phyloP scores from a whole-genome alignment of 2,329 filamentous ascomycete genomes.

The Cryphonectria radicalis region DNA sequence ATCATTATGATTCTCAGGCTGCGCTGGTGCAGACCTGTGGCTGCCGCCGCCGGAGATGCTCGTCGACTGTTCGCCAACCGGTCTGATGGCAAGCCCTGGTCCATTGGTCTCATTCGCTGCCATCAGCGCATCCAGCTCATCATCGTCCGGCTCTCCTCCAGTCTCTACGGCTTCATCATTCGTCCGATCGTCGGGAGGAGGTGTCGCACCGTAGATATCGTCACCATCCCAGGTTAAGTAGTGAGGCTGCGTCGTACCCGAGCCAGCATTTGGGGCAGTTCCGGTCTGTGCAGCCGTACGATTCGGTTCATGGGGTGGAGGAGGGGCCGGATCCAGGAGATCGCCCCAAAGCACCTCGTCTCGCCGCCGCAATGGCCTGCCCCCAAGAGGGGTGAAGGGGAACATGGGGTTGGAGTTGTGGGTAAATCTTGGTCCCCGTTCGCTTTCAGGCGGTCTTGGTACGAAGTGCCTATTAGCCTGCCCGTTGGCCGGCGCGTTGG shows the following conservation, averaged over 20 bases:
- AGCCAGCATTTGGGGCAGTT: background rate
- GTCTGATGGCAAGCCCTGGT: constrained; percentile 23
- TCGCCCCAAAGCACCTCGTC: background rate
- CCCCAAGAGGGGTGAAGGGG: too few relatives aligned
- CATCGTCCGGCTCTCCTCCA: constrained; percentile 45
- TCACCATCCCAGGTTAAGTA: constrained; percentile 43
- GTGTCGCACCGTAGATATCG: constrained; percentile 61
- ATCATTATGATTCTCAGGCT: constrained; percentile 38
- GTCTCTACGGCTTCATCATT: constrained; percentile 20
- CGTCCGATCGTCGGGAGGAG: constrained; percentile 41
- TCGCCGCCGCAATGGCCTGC: background rate
- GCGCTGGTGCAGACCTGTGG: constrained; percentile 19
- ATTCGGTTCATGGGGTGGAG: background rate
- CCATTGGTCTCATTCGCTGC: constrained; percentile 49
- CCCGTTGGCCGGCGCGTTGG: too few relatives aligned
- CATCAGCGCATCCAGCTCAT: constrained; percentile 57
- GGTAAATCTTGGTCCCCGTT: too few relatives aligned
- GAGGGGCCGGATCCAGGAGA: background rate
- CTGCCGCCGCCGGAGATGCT: constrained; percentile 29
- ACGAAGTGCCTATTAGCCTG: too few relatives aligned
- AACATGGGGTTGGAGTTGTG: too few relatives aligned
- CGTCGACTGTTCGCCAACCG: constrained; percentile 25
- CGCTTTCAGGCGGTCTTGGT: too few relatives aligned
- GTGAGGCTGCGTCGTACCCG: constrained; percentile 35
- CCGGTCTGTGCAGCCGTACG: background rate